Base-by-base conservation (phyloP, 805 yeast species). In the Pichia cabralensis region DNA sequence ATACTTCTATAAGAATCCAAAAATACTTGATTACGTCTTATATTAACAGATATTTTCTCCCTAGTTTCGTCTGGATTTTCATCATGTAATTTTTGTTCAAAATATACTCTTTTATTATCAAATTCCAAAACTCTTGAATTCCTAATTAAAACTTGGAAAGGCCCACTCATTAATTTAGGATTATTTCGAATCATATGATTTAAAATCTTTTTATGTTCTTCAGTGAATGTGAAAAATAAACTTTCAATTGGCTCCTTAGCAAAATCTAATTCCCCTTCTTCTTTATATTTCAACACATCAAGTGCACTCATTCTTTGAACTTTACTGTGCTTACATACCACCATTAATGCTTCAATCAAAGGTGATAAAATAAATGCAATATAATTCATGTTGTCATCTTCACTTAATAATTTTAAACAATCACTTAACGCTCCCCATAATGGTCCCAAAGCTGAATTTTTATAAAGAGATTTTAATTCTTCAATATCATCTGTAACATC, bases 101-200 rank as follows among this genome's bases (percentile, higher is more conserved):
- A 89, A 57, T 78, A 86, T 46, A 77, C 77, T 50, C 83, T 72
- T 60, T 94, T 92, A 61, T 88, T 92, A 58, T 92, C 97, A 61
- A 92, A 92, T 48, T 92, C 97, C 43, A 92, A 62, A 3, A 88
- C 89, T 50, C 77, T 76, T 7, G 96, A 92, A 52, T 85, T 89
- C 47, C 80, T 70, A 12, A 92, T 89, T 46, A 92, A 64, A 67
- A 86, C 76, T 1, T 95, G 74, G 52, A 92, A 86, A 12, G 97
- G 94, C 0, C 98, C 98, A 55, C 89, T 80, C 95, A 89, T 83
- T 46, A 92, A 65, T 47, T 86, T 83, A 1, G 96, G 94, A 55
- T 85, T 88, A 14, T 80, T 69, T 42, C 96, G 68, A 20, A 92
- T 89, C 94, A 92, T 82, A 51, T 79, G 85, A 52, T 92, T 92